phyloP scores from a whole-genome alignment of 2,329 filamentous ascomycete genomes.

The Albophoma yamanashiensis region DNA sequence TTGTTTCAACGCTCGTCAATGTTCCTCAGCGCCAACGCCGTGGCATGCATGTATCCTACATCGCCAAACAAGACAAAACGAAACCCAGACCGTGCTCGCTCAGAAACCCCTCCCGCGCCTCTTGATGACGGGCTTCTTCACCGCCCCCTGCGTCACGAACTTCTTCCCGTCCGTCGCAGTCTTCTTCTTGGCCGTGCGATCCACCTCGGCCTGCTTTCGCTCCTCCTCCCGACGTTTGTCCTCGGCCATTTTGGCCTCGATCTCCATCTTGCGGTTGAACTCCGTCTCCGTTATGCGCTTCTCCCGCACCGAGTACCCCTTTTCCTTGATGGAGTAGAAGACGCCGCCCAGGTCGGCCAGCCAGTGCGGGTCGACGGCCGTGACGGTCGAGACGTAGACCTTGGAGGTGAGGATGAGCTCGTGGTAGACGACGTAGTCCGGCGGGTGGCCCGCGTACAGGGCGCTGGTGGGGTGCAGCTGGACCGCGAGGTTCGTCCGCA shows the following conservation, averaged over 20 bases:
- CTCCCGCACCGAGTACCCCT: constrained; percentile 82
- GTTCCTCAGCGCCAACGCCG: background rate
- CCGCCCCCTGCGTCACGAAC: constrained; percentile 49
- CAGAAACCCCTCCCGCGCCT: constrained; percentile 44
- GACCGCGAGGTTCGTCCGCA: constrained; percentile 87
- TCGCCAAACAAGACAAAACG: background rate
- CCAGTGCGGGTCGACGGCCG: constrained; percentile 93
- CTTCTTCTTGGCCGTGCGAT: constrained; percentile 29
- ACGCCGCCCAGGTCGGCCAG: constrained; percentile 92
- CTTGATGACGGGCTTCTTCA: constrained; percentile 50
- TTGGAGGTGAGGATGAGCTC: constrained; percentile 94
- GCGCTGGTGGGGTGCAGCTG: constrained; percentile 91
- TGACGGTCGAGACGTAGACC: constrained; percentile 97
- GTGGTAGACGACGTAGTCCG: constrained; percentile 96
- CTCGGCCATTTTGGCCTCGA: constrained; percentile 83
- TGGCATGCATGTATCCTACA: background rate
- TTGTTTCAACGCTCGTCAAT: background rate
- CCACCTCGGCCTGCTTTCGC: constrained; percentile 37
- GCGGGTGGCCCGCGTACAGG: constrained; percentile 87
- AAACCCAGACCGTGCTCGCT: constrained; percentile 1
- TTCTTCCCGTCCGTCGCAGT: constrained; percentile 34
- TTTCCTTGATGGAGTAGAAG: constrained; percentile 96
- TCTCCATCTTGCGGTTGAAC: constrained; percentile 87
- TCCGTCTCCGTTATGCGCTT: constrained; percentile 83
- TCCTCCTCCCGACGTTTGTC: constrained; percentile 63